Percentiles rank a stretch among this genome's conserved stretches.
These are phyloP conservation scores for Schizophyllum commune DNA, from an alignment of 1,284 basidiomycete genomes.

Conservation along the genomic window DNA sequence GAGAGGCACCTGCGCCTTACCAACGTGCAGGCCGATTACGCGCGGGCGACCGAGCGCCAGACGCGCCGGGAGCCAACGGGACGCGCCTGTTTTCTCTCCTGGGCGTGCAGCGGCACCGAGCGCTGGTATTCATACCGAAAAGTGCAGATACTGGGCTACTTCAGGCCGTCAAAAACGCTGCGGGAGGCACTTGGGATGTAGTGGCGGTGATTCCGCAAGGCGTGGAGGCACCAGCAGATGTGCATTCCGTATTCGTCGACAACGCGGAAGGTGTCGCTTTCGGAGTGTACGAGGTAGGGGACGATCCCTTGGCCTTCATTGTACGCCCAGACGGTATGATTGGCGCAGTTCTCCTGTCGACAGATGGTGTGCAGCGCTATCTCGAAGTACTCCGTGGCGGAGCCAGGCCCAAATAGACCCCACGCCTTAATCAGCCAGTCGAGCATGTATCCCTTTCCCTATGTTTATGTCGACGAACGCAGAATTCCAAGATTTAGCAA, in stretches of 20 bases:
- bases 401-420: too few species aligned
- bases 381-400: slow-evolving; percentile 9
- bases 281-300: neutral
- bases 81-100: neutral
- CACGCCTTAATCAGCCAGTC: too few species aligned
- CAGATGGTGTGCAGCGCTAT: slow-evolving; percentile 22
- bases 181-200: neutral
- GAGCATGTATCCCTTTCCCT: too few species aligned
- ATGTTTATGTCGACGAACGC: too few species aligned
- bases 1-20: slow-evolving; percentile 1
- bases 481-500: too few species aligned
- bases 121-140: neutral
- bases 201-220: neutral
- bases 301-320: slow-evolving; percentile 3
- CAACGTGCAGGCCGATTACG: slow-evolving; percentile 21
- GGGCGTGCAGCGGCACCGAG: neutral
- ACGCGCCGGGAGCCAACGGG: slow-evolving; percentile 21
- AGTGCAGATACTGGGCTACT: neutral
- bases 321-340: slow-evolving; percentile 31
- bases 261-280: neutral
- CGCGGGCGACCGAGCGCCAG: slow-evolving; percentile 41
- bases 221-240: neutral
- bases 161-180: neutral
- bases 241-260: neutral
- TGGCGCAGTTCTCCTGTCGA: slow-evolving; percentile 24